These are phyloP conservation scores for Jacaranda mimosifolia DNA, from an alignment of 257 asterid genomes.

Conservation along the genomic window DNA sequence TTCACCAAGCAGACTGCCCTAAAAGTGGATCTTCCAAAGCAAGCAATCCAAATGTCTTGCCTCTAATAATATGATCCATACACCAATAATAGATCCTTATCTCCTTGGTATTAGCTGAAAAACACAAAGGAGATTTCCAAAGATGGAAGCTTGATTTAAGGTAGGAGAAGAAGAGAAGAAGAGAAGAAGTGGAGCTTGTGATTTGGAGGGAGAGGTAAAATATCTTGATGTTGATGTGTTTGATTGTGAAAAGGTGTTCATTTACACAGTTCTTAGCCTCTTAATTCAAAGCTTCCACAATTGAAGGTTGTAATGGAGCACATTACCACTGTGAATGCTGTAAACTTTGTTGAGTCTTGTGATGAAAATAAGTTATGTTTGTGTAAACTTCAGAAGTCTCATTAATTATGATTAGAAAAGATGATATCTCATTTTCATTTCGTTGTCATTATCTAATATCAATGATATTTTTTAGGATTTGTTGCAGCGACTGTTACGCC, in stretches of 20 bases:
- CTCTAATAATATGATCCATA: too few relatives aligned
- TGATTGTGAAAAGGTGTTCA: conserved; percentile 93
- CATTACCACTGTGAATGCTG: conserved; percentile 91
- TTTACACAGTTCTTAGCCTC: conserved; percentile 75
- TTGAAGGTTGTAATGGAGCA: conserved; percentile 97
- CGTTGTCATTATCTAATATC: conserved; percentile 21
- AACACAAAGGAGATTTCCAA: too few relatives aligned
- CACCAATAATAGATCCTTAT: too few relatives aligned
- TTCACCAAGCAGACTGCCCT: too few relatives aligned
- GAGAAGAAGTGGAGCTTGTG: too few relatives aligned
- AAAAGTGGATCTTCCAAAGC: too few relatives aligned
- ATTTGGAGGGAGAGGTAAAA: conserved; percentile 98
- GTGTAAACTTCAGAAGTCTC: background rate
- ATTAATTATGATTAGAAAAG: background rate
- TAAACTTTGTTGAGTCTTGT: conserved; percentile 79
- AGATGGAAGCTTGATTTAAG: too few relatives aligned
- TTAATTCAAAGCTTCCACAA: conserved; percentile 71
- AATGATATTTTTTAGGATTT: conserved; percentile 54
- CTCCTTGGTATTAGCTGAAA: too few relatives aligned
- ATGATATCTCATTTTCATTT: background rate
- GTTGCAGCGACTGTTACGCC: conserved; percentile 99
- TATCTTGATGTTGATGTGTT: conserved; percentile 81
- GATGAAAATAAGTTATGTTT: conserved; percentile 59
- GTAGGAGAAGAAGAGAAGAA: too few relatives aligned
- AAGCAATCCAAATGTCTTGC: too few relatives aligned